Conservation (phyloP, 495 filamentous ascomycete species). For the Amorphotheca resinae region DNA sequence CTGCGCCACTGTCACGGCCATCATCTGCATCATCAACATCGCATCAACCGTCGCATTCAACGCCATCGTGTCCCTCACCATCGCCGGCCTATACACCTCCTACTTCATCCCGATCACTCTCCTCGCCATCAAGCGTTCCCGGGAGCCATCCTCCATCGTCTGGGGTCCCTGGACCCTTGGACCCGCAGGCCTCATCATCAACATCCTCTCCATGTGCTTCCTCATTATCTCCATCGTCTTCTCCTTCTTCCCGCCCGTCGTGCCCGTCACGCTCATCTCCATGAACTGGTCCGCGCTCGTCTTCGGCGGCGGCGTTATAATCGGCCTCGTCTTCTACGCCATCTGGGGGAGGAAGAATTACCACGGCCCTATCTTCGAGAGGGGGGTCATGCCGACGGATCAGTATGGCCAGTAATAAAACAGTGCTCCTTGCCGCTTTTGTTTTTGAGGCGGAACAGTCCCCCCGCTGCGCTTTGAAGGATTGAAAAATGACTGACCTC, state of each 20-base stretch:
- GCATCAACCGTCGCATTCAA: slow-evolving; percentile 44
- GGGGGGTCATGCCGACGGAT: background rate
- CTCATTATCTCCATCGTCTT: background rate
- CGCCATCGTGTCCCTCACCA: slow-evolving; percentile 37
- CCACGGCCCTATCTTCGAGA: background rate
- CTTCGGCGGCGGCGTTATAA: background rate
- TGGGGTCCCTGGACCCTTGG: background rate
- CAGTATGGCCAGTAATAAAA: no score
- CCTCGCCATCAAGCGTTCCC: slow-evolving; percentile 4
- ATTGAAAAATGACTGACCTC: no score
- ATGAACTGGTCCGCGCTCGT: background rate
- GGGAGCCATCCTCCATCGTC: background rate
- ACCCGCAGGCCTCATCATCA: background rate
- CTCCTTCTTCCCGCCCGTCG: background rate
- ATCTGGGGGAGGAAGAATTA: background rate
- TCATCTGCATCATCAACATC: slow-evolving; percentile 49
- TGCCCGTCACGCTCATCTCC: background rate
- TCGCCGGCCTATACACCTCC: slow-evolving; percentile 31
- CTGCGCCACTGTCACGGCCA: slow-evolving; percentile 33
- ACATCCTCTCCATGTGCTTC: background rate
- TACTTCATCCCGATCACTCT: slow-evolving; percentile 30
- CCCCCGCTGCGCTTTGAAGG: no score
- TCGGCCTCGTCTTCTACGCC: background rate
- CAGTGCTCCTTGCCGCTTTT: no score
- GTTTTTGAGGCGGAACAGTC: no score